These are phyloP conservation scores for Hypoxylon sp. DNA, from an alignment of 2,329 filamentous ascomycete genomes.

Conservation along the genomic window DNA sequence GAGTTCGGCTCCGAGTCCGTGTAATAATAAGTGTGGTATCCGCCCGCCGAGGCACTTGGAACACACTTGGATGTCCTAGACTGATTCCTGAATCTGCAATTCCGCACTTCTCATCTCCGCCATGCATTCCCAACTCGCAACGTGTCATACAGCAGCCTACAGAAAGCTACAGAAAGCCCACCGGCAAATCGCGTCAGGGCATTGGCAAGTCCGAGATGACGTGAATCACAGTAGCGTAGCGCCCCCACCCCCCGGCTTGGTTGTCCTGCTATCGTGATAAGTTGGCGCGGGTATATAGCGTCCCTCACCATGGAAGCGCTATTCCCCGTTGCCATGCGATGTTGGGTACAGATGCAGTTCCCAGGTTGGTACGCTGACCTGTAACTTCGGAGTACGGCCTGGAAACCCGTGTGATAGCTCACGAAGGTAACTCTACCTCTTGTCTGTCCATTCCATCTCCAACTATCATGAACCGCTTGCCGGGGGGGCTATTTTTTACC, in stretches of 20 bases:
- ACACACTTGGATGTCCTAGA: conserved; percentile 12
- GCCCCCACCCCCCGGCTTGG: conserved; percentile 26
- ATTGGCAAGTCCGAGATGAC: conserved; percentile 36
- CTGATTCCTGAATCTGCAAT: conserved; percentile 31
- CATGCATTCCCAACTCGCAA: conserved; percentile 39
- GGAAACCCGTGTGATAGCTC: conserved; percentile 35
- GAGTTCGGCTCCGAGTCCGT: conserved; percentile 38
- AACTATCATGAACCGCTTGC: no score
- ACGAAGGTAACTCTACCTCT: conserved; percentile 26
- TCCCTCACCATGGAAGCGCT: conserved; percentile 26
- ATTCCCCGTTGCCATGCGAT: conserved; percentile 26
- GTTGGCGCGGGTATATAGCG: conserved; percentile 34
- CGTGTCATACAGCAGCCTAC: conserved; percentile 44
- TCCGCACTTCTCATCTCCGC: conserved; percentile 38
- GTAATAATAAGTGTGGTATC: conserved; percentile 35
- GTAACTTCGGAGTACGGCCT: conserved; percentile 33
- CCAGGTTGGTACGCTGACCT: conserved; percentile 32
- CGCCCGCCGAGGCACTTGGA: conserved; percentile 28
- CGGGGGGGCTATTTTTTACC: no score
- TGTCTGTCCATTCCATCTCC: no score
- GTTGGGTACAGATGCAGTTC: conserved; percentile 39
- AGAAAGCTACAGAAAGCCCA: no score
- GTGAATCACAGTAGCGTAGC: conserved; percentile 35
- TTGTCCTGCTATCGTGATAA: conserved; percentile 25
- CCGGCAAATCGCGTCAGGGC: conserved; percentile 33